Percentiles rank a stretch among this genome's conserved stretches.
Conservation (phyloP, 73 alveolate genomes). For the Paramecium caudatum region DNA sequence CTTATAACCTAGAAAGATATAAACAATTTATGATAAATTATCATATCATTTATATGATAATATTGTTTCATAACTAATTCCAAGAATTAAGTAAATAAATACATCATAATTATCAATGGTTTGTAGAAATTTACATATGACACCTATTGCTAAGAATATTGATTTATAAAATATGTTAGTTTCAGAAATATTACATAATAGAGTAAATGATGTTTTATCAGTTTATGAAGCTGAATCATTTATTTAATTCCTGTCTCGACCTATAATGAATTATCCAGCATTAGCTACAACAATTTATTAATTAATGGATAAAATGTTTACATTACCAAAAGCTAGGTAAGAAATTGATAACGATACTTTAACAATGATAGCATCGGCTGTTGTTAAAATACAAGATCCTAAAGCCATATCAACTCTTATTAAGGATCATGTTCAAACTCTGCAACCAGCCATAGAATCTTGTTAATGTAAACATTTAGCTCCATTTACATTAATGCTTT, state of each 20-base stretch:
- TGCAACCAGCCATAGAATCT: slow-evolving; percentile 19
- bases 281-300: not conserved
- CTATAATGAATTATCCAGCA: not conserved
- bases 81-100: not conserved
- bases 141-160: not conserved
- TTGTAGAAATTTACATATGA: not conserved
- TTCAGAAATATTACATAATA: not conserved
- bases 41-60: slow-evolving; percentile 32
- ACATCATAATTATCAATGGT: slow-evolving; percentile 56
- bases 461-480: slow-evolving; percentile 42
- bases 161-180: not conserved
- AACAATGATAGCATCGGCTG: not conserved
- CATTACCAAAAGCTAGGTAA: not conserved
- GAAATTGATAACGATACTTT: slow-evolving; percentile 42
- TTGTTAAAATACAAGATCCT: not conserved
- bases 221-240: slow-evolving; percentile 41
- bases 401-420: not conserved
- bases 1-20: not conserved
- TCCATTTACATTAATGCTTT: slow-evolving; percentile 18
- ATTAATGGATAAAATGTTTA: not conserved
- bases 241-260: slow-evolving; percentile 24
- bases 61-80: not conserved
- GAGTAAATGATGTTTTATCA: slow-evolving; percentile 7
- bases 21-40: slow-evolving; percentile 11
- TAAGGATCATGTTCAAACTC: not conserved